Conservation (phyloP, 352 stramenopile species). For the Globisporangium paroecandrum region DNA sequence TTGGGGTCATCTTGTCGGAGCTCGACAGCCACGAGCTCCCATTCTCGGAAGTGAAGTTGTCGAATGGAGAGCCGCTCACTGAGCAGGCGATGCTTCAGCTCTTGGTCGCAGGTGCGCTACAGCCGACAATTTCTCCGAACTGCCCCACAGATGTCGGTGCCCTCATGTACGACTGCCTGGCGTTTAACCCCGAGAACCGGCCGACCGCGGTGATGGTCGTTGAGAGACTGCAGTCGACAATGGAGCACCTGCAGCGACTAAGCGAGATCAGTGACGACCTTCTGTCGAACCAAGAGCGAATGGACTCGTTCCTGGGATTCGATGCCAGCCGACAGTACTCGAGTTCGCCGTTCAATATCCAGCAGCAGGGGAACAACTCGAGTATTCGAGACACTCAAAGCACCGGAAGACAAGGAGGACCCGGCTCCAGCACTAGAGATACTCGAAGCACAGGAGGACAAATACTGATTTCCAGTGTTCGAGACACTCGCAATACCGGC, state of each 20-base stretch:
- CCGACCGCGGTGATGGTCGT: conserved; percentile 39
- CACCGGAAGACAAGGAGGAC: neutral
- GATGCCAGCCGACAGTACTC: neutral
- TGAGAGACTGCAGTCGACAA: conserved; percentile 33
- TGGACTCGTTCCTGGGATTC: conserved; percentile 41
- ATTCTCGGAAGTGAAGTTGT: conserved; percentile 58
- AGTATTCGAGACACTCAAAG: neutral
- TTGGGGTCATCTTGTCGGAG: conserved; percentile 67
- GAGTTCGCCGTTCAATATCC: conserved; percentile 5
- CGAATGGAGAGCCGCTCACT: conserved; percentile 44
- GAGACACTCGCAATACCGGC: neutral
- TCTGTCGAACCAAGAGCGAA: conserved; percentile 20
- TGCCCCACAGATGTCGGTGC: conserved; percentile 42
- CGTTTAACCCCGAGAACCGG: conserved; percentile 39
- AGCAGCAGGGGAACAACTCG: conserved; percentile 1
- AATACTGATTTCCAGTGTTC: neutral
- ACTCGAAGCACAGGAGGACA: neutral
- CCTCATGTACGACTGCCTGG: conserved; percentile 55
- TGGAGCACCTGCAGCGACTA: conserved; percentile 47
- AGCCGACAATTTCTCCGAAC: conserved; percentile 40
- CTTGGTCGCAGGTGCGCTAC: conserved; percentile 44
- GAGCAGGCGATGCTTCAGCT: conserved; percentile 53
- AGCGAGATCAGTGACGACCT: conserved; percentile 51
- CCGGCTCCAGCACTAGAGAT: neutral
- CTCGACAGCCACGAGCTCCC: conserved; percentile 67